Evolutionary conservation across 2,329 filamentous ascomycete species (phyloP), one percentile per base, ranked within the genome.

Genomic region (Aspergillus sergii): DNA sequence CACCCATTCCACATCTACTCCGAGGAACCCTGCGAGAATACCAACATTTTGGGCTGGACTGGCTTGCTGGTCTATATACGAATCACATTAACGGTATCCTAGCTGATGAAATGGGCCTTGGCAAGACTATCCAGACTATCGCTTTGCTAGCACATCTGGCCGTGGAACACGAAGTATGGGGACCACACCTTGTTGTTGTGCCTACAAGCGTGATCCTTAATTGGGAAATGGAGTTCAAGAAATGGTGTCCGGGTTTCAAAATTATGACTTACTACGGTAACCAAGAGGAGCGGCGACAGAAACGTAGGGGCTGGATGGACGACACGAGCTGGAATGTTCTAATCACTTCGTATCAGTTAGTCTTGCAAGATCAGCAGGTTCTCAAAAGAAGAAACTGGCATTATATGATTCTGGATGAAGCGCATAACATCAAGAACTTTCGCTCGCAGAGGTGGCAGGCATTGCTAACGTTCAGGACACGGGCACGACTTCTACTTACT

Each of bases 181-280:
- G 96, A 0, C 93, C 95, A 0, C 95, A 99, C 81, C 82, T 99
- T 28, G 92, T 99, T 56, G 91, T 99, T 64, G 95, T 99, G 2
- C 95, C 95, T 1, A 99, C 95, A 2, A 98, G 94, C 78, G 96
- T 99, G 56, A 97, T 99, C 85, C 87, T 99, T 68, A 99, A 99
- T 75, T 99, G 95, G 95, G 96, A 99, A 77, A 98, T 98, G 91
- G 95, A 99, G 79, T 99, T 99, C 85, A 98, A 98, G 75, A 99
- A 99, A 76, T 99, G 82, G 88, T 92, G 94, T 62, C 95, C 96
- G 3, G 94, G 95, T 0, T 99, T 99, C 84, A 98, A 97, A 76
- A 96, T 99, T 61, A 84, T 99, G 63, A 95, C 94, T 0, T 99
- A 99, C 80, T 99, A 98, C 75, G 95, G 96, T 50, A 92, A 90